Base-by-base conservation (phyloP, 2,329 filamentous ascomycete genomes). In the Boeremia exigua region DNA sequence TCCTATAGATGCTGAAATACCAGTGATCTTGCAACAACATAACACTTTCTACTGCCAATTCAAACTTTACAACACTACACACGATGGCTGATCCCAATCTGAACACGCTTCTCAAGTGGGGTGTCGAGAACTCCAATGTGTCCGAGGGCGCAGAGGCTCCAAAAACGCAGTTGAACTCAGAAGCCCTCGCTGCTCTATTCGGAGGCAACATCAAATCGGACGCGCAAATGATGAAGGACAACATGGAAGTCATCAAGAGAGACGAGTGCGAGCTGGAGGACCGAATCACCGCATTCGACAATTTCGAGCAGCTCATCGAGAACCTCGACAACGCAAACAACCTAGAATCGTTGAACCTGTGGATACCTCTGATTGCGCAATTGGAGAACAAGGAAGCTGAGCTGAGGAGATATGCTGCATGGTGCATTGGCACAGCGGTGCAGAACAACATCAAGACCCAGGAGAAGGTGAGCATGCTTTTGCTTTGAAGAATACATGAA, bases 251-350 rank as follows among this genome's bases (percentile, higher is more conserved):
- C 53, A 88, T 97, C 70, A 55, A 64, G 80, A 87, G 86, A 60
- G 86, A 63, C 4, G 59, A 69, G 3, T 61, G 56, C 6, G 48
- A 56, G 6, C 28, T 68, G 14, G 62, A 65, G 46, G 51, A 65
- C 48, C 55, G 58, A 2, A 42, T 52, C 9, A 54, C 15, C 4
- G 69, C 70, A 5, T 71, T 72, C 49, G 63, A 71, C 48, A 67
- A 69, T 51, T 67, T 70, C 37, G 67, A 71, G 48, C 60, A 61
- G 40, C 61, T 72, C 28, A 62, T 70, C 28, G 57, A 68, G 50
- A 58, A 66, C 40, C 63, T 98, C 67, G 95, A 99, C 82, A 99
- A 99, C 75, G 94, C 95, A 55, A 99, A 98, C 81, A 96, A 97
- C 78, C 85, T 99, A 66, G 87, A 87, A 62, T 84, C 84, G 27